Percentiles rank a stretch among this genome's conserved stretches.
These are phyloP conservation scores for Backusella mclennaniae DNA, from an alignment of 192 early-diverging fungal genomes.

Conservation along the genomic window DNA sequence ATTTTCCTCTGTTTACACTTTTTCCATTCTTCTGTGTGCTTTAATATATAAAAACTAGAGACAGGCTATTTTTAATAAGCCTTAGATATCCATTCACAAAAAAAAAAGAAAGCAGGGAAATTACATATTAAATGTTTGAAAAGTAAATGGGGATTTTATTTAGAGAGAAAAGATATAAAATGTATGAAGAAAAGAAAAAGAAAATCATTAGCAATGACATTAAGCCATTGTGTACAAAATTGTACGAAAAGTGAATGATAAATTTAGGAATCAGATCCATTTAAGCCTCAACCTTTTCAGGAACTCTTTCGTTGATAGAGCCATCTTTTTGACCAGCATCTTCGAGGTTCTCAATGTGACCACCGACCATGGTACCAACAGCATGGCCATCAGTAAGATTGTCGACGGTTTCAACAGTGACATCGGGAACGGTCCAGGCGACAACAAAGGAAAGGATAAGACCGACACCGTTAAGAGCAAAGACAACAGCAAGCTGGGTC, in stretches of 20 bases:
- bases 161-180: background rate
- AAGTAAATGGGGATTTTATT: no score
- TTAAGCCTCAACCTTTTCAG: background rate
- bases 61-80: background rate
- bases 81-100: background rate
- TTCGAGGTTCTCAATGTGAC: slow-evolving; percentile 28
- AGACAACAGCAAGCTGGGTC: slow-evolving; percentile 39
- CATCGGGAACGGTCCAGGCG: slow-evolving; percentile 28
- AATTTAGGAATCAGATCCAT: background rate
- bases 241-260: background rate
- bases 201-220: background rate
- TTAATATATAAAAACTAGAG: background rate
- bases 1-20: background rate
- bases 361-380: slow-evolving; percentile 34
- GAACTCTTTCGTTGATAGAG: background rate
- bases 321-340: background rate
- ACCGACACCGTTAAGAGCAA: slow-evolving; percentile 26
- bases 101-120: no score
- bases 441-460: slow-evolving; percentile 28
- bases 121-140: no score
- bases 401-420: slow-evolving; percentile 36
- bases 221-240: background rate
- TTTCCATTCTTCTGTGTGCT: background rate
- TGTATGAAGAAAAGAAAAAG: background rate
- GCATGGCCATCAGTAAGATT: slow-evolving; percentile 28